A percentile compares a stretch with the other conserved stretches of the same genome.
Conservation (phyloP, 1,139 yeast species). For the Hansenula sp. region DNA sequence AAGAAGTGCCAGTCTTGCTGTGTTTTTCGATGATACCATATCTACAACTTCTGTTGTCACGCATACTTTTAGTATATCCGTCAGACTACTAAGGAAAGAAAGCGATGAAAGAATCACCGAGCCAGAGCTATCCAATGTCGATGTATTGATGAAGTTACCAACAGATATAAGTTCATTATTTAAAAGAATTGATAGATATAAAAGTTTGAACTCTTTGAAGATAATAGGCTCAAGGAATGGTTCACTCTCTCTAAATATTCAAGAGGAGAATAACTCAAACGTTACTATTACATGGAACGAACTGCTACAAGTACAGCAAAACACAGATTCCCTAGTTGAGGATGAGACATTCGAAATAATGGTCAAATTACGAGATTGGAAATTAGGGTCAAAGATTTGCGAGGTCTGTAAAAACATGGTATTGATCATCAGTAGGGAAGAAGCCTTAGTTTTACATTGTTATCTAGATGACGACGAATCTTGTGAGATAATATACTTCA, state of each 20-base stretch:
- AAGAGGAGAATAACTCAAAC: slow-evolving; percentile 47
- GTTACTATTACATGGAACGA: slow-evolving; percentile 60
- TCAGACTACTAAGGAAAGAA: slow-evolving; percentile 43
- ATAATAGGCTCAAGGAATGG: slow-evolving; percentile 31
- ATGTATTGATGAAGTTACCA: slow-evolving; percentile 48
- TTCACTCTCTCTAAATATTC: slow-evolving; percentile 42
- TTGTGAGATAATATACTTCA: slow-evolving; percentile 51
- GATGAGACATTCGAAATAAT: slow-evolving; percentile 35
- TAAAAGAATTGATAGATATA: slow-evolving; percentile 55
- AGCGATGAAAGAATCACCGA: slow-evolving; percentile 42
- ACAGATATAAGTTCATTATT: slow-evolving; percentile 43
- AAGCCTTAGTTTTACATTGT: slow-evolving; percentile 55
- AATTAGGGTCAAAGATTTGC: slow-evolving; percentile 48
- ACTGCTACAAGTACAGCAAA: slow-evolving; percentile 25
- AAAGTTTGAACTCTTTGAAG: slow-evolving; percentile 30
- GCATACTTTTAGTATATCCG: slow-evolving; percentile 60
- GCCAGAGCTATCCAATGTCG: slow-evolving; percentile 46
- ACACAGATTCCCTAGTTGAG: slow-evolving; percentile 7
- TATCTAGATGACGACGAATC: slow-evolving; percentile 52
- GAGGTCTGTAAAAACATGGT: slow-evolving; percentile 52
- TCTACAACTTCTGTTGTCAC: slow-evolving; percentile 31
- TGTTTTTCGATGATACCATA: slow-evolving; percentile 40
- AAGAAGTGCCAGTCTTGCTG: slow-evolving; percentile 48
- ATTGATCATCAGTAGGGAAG: slow-evolving; percentile 41
- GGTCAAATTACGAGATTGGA: slow-evolving; percentile 55